These are phyloP conservation scores for Abrus precatorius DNA, from an alignment of 306 rosid genomes.

Conservation along the genomic window DNA sequence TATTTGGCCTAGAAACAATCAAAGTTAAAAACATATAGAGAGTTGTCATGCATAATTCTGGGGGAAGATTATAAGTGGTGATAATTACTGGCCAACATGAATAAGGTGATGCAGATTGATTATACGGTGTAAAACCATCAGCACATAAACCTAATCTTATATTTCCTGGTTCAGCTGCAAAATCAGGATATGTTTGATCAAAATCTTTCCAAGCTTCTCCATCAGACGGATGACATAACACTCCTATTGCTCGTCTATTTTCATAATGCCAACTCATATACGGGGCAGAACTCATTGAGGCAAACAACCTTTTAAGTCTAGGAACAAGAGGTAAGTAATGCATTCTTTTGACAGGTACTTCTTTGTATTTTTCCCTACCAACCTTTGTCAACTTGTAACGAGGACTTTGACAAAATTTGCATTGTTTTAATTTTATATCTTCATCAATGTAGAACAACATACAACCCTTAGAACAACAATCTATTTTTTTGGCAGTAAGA, in stretches of 20 bases:
- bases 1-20: background rate
- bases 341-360: background rate
- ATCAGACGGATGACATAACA: background rate
- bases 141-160: background rate
- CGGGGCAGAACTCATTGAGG: background rate
- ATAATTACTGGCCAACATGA: background rate
- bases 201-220: background rate
- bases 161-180: background rate
- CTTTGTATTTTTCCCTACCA: background rate
- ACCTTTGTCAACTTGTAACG: background rate
- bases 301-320: background rate
- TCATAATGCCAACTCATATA: background rate
- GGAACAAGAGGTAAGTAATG: constrained; percentile 14
- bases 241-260: background rate
- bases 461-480: background rate
- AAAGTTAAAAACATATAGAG: background rate
- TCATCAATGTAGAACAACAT: background rate
- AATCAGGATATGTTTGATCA: background rate
- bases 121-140: background rate
- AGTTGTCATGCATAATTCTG: background rate
- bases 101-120: background rate
- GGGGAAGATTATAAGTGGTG: background rate
- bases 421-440: background rate
- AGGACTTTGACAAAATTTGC: constrained; percentile 1
- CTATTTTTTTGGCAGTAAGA: too few species aligned